Evolutionary conservation across 441 rosid species (phyloP).

Genomic region (Croton setiger): DNA sequence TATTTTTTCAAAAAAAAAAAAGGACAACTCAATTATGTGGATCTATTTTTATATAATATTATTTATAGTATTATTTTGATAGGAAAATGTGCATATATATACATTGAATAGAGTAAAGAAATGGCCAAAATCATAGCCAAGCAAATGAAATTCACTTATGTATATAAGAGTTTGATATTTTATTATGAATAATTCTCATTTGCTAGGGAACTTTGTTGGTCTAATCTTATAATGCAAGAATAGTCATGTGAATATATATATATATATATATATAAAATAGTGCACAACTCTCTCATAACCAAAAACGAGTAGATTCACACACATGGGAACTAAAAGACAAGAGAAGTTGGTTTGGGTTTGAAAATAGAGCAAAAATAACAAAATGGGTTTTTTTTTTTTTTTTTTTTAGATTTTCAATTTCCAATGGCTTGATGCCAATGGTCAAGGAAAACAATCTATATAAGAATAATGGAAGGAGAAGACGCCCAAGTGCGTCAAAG

Average conservation of each 20-base stretch:
- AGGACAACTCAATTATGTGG: too few relatives aligned
- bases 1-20: background rate
- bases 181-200: background rate
- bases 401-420: background rate
- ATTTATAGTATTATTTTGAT: background rate
- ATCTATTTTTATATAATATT: too few relatives aligned
- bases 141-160: background rate
- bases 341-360: slow-evolving; percentile 1
- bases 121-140: background rate
- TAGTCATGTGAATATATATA: background rate
- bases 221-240: background rate
- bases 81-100: background rate
- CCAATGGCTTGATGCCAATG: background rate
- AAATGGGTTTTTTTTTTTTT: background rate
- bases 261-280: background rate
- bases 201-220: background rate
- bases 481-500: too few relatives aligned
- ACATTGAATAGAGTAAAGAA: background rate
- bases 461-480: background rate
- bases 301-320: slow-evolving; percentile 10
- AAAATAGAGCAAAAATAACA: background rate
- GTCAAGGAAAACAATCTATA: background rate
- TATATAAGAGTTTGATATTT: background rate
- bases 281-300: background rate
- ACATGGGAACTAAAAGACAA: slow-evolving; percentile 4